phyloP scores from a whole-genome alignment of 106 monocot genomes.

The Triglochin maritima region DNA sequence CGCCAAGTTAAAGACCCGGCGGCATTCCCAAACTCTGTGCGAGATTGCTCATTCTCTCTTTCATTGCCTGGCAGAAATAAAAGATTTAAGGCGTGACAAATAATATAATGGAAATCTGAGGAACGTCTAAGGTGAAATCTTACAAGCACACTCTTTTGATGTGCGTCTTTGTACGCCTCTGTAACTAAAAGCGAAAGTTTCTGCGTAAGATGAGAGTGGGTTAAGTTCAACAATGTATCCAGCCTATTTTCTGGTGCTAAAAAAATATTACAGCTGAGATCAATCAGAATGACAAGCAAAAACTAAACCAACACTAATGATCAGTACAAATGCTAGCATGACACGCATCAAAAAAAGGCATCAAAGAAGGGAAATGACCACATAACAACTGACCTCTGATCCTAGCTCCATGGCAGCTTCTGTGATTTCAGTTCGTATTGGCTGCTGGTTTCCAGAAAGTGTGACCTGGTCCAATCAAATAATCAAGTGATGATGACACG shows the following conservation, averaged over 20 bases:
- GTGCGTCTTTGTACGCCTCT: constrained; percentile 94
- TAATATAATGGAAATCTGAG: background rate
- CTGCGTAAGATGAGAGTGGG: constrained; percentile 21
- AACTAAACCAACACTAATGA: no score
- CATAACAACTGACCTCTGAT: constrained; percentile 43
- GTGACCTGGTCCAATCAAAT: constrained; percentile 52
- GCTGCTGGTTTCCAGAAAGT: constrained; percentile 95
- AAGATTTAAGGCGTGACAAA: background rate
- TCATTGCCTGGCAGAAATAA: constrained; percentile 68
- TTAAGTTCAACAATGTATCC: background rate
- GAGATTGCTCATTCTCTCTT: constrained; percentile 97
- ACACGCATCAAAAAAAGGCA: background rate
- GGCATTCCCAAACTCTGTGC: constrained; percentile 99
- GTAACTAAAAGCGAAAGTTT: constrained; percentile 84
- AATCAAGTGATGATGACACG: background rate
- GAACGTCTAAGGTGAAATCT: background rate
- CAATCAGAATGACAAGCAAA: background rate
- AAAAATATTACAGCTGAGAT: background rate
- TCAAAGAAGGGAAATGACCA: background rate
- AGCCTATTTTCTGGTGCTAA: background rate
- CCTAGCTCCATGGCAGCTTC: constrained; percentile 97
- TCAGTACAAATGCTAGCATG: background rate
- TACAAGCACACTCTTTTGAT: constrained; percentile 85
- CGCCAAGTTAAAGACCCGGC: constrained; percentile 23
- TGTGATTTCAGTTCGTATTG: constrained; percentile 90